phyloP scores from a whole-genome alignment of 148 eudicot species.

The Silene uniflora region DNA sequence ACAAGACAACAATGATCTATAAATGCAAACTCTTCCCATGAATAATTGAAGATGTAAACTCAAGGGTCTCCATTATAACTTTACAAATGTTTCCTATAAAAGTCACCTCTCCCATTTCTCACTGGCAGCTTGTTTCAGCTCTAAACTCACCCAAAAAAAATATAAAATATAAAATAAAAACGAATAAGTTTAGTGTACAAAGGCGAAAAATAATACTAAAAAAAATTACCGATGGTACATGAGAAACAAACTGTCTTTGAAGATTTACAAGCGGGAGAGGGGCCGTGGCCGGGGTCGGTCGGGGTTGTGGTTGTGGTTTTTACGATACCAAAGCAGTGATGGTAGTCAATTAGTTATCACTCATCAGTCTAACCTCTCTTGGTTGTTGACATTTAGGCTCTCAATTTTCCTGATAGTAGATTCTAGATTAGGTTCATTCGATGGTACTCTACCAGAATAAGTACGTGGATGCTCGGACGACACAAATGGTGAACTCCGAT shows the following conservation, averaged over 20 bases:
- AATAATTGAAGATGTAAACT: not conserved
- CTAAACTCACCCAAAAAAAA: conserved; percentile 19
- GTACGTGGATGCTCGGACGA: conserved; percentile 35
- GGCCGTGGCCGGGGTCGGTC: too few species aligned
- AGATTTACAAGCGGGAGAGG: conserved; percentile 17
- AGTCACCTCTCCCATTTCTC: conserved; percentile 21
- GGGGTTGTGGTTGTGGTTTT: too few species aligned
- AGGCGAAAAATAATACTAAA: not conserved
- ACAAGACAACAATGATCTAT: too few species aligned
- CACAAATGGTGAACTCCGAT: conserved; percentile 29
- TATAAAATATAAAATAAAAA: not conserved
- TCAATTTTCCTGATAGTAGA: conserved; percentile 71
- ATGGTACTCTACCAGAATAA: conserved; percentile 25
- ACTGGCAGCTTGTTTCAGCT: conserved; percentile 12
- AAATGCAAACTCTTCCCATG: too few species aligned
- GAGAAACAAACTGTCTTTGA: too few species aligned
- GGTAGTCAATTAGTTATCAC: conserved; percentile 1
- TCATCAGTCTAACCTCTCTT: conserved; percentile 43
- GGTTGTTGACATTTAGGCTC: conserved; percentile 57
- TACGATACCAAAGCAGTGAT: not conserved
- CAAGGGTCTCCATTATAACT: conserved; percentile 18
- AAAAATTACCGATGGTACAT: conserved; percentile 4
- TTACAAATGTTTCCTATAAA: conserved; percentile 17
- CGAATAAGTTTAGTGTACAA: conserved; percentile 8
- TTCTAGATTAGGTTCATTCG: conserved; percentile 37